A percentile compares a stretch with the other conserved stretches of the same genome.
phyloP scores from a whole-genome alignment of 2,329 filamentous ascomycete genomes.

The Cladosporium sp. region DNA sequence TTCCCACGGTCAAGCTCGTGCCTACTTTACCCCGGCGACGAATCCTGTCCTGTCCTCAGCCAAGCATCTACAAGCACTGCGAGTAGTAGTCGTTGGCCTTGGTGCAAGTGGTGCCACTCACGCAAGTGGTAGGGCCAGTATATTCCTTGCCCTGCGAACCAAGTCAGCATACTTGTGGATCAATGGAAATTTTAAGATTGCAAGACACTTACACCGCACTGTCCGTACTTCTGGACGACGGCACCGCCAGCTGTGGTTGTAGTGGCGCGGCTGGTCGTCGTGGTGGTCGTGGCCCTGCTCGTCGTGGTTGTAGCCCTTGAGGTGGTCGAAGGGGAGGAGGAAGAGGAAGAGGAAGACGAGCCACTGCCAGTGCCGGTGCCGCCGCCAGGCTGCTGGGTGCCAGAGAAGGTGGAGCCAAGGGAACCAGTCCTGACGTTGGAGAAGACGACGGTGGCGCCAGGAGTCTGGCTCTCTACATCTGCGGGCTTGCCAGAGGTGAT shows the following conservation, averaged over 20 bases:
- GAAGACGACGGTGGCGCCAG: constrained; percentile 50
- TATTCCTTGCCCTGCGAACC: constrained; percentile 22
- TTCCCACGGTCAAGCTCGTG: too few species aligned
- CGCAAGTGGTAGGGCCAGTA: constrained; percentile 28
- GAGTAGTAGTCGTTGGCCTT: constrained; percentile 28
- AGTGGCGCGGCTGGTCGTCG: not conserved
- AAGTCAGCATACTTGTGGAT: not conserved
- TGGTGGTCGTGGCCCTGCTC: not conserved
- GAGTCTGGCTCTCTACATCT: constrained; percentile 45
- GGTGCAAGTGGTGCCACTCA: constrained; percentile 28
- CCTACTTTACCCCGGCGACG: too few species aligned
- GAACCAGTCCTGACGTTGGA: constrained; percentile 59
- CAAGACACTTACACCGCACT: constrained; percentile 11
- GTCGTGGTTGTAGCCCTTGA: constrained; percentile 7
- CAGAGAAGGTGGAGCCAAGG: constrained; percentile 49
- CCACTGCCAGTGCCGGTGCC: not conserved
- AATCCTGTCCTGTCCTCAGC: not conserved
- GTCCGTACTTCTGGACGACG: constrained; percentile 8
- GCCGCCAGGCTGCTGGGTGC: constrained; percentile 3
- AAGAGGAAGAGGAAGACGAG: constrained; percentile 17
- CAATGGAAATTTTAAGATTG: not conserved
- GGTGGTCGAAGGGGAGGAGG: constrained; percentile 10
- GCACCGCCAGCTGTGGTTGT: constrained; percentile 2
- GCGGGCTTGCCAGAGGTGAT: constrained; percentile 50
- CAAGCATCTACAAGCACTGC: constrained; percentile 24